Evolutionary conservation across 2,329 filamentous ascomycete species (phyloP), one percentile per base, ranked within the genome.

Genomic region (Shiraia bambusicola): DNA sequence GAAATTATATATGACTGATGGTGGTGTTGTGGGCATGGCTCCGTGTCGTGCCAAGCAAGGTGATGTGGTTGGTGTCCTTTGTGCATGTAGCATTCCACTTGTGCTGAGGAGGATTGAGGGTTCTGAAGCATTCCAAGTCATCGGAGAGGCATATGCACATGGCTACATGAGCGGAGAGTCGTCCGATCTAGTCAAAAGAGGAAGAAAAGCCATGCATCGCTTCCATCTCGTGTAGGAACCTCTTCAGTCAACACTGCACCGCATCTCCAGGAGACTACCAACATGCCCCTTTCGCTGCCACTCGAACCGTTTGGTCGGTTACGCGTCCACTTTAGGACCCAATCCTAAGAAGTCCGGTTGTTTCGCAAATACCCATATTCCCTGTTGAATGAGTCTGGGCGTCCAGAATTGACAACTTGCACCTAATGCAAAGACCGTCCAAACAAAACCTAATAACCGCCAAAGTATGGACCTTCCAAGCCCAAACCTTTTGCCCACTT

Each of bases 1-100:
- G 6, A 42, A 51, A 29, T 37, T 69, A 11, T 54, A 66, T 45
- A 41, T 60, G 7, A 63, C 62, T 1, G 41, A 47, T 9, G 44
- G 54, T 13, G 59, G 55, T 3, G 28, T 44, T 15, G 40, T 66
- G 11, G 63, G 61, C 5, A 51, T 64, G 47, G 58, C 53, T n/a
- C 65, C 60, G 2, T 62, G 61, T 42, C 49, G 56, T 28, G 56
- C 57, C 6, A 37, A 47, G 7, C 37, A 41, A 2, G 65, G 65
- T 8, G 65, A 69, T 40, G 47, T 52, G 8, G 45, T 69, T 8
- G 66, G 54, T 6, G 50, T 69, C 19, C 12, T 69, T 4, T 60
- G 60, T 17, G 66, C 63, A 0, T 70, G 67, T 34, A 67, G 59
- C 32, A 67, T 70, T 4, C 67, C 67, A 2, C 52, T 69, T 13